These are phyloP conservation scores for Penicillium sp. DNA, from an alignment of 2,329 filamentous ascomycete species.

Conservation along the genomic window DNA sequence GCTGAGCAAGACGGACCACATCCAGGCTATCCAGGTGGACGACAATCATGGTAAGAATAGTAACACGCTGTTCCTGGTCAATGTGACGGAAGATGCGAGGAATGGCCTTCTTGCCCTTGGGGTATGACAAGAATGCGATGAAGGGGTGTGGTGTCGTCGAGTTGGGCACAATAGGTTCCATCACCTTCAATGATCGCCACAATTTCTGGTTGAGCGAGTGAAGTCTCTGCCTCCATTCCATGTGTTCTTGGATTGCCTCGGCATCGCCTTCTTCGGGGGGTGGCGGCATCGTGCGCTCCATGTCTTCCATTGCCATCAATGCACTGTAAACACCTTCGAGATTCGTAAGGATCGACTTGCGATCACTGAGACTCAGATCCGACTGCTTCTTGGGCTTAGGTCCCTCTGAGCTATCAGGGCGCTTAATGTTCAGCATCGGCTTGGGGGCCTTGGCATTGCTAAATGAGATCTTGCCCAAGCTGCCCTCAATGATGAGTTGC, in stretches of 20 bases:
- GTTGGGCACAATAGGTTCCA: conserved; percentile 79
- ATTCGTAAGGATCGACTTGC: conserved; percentile 78
- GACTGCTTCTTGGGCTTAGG: conserved; percentile 50
- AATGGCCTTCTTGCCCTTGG: conserved; percentile 94
- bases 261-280: conserved; percentile 64
- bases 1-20: conserved; percentile 77
- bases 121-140: conserved; percentile 89
- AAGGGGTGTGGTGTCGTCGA: conserved; percentile 77
- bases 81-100: conserved; percentile 93
- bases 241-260: conserved; percentile 69
- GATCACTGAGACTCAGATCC: conserved; percentile 63
- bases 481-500: conserved; percentile 92
- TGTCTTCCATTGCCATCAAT: conserved; percentile 91
- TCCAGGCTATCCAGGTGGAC: conserved; percentile 90
- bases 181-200: conserved; percentile 85
- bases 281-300: conserved; percentile 75
- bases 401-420: conserved; percentile 67
- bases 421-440: conserved; percentile 92
- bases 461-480: conserved; percentile 95
- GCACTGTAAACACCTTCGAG: conserved; percentile 86
- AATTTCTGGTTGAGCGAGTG: conserved; percentile 73
- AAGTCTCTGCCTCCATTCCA: conserved; percentile 73
- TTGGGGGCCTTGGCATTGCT: conserved; percentile 98
- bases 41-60: conserved; percentile 91
- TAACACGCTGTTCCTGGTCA: conserved; percentile 83